A percentile compares a stretch with the other conserved stretches of the same genome.
Evolutionary conservation across 805 yeast species (phyloP).

Genomic region (Yamadazyma phyllophila): DNA sequence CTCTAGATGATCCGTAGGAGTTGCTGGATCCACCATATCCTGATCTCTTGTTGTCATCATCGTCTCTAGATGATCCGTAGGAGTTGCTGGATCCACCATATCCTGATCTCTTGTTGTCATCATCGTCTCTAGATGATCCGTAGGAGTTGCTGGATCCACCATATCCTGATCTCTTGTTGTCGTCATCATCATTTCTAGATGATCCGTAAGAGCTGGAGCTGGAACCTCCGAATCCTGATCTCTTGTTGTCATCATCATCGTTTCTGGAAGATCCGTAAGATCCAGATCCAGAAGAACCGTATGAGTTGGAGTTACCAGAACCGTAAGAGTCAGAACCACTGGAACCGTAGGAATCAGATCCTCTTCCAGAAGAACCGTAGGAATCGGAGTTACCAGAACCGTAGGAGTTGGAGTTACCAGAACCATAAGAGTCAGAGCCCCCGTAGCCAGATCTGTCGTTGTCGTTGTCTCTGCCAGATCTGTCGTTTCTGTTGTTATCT

Average conservation of each 20-base stretch:
- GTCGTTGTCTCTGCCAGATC: constrained; percentile 6
- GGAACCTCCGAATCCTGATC: constrained; percentile 2
- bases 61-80: constrained; percentile 8
- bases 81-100: not conserved
- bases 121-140: constrained; percentile 13
- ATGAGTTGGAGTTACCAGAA: too few relatives aligned
- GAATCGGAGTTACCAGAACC: constrained; percentile 16
- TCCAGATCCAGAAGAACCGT: constrained; percentile 10
- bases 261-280: not conserved
- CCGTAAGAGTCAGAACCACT: constrained; percentile 9
- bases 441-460: constrained; percentile 6
- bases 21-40: constrained; percentile 7
- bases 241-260: constrained; percentile 17
- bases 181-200: constrained; percentile 12
- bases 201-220: constrained; percentile 17
- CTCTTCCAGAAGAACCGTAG: constrained; percentile 12
- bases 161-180: constrained; percentile 13
- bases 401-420: constrained; percentile 17
- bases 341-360: constrained; percentile 8
- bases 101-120: constrained; percentile 6
- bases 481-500: constrained; percentile 4
- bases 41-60: constrained; percentile 19
- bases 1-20: constrained; percentile 16
- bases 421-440: constrained; percentile 25
- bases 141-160: constrained; percentile 9